Evolutionary conservation across 257 asterid species (phyloP).

Genomic region (Ehretia macrophylla): DNA sequence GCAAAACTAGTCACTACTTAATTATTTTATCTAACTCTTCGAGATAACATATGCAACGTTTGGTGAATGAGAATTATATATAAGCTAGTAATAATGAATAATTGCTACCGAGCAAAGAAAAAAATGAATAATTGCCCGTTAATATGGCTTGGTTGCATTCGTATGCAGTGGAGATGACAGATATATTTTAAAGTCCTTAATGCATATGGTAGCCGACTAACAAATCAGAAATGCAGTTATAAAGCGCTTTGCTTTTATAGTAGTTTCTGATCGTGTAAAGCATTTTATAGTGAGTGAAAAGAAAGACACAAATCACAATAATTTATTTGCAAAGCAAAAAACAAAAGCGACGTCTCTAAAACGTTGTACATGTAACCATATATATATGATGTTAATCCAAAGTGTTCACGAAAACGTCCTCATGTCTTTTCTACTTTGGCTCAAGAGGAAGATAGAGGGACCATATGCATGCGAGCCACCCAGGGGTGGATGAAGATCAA

Average conservation of each 20-base stretch:
- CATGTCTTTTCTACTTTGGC: neutral
- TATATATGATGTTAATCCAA: neutral
- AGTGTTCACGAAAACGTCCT: neutral
- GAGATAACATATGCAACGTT: too few relatives aligned
- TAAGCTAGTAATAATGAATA: neutral
- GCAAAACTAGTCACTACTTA: too few relatives aligned
- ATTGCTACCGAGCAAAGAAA: too few relatives aligned
- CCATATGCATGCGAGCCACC: too few relatives aligned
- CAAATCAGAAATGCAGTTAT: neutral
- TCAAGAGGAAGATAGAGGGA: neutral
- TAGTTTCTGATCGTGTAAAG: neutral
- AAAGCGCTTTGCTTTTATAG: neutral
- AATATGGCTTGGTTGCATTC: neutral
- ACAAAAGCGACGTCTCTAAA: neutral
- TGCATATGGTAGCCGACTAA: neutral
- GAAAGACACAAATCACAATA: too few relatives aligned
- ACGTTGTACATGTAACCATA: neutral
- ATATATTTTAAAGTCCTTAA: too few relatives aligned
- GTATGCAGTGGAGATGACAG: too few relatives aligned
- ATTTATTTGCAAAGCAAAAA: neutral
- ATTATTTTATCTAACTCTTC: too few relatives aligned
- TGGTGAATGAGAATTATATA: too few relatives aligned
- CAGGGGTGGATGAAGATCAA: too few relatives aligned
- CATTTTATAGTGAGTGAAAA: neutral
- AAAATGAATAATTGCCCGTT: too few relatives aligned